A percentile compares a stretch with the other conserved stretches of the same genome.
Conservation (phyloP, 805 yeast genomes). For the Starmerella tilneyi region DNA sequence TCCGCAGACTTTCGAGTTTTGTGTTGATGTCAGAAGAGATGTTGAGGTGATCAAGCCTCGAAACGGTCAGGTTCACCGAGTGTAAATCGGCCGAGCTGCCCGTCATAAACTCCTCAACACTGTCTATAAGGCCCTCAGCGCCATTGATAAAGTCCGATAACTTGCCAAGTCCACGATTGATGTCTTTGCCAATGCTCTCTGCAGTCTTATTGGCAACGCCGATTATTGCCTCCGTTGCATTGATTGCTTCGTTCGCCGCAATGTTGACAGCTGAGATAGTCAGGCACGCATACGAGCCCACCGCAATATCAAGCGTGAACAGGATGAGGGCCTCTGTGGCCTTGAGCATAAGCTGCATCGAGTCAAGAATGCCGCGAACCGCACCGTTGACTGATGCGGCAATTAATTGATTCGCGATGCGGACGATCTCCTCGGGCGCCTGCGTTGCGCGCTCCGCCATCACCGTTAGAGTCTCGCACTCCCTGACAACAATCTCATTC, state of each 20-base stretch:
- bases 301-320: conserved; percentile 58
- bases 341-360: conserved; percentile 41
- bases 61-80: conserved; percentile 50
- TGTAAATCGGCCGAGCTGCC: conserved; percentile 37
- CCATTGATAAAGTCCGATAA: conserved; percentile 49
- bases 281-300: conserved; percentile 84
- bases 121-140: conserved; percentile 42
- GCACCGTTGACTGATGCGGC: conserved; percentile 42
- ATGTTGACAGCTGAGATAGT: conserved; percentile 65
- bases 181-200: conserved; percentile 42
- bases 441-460: conserved; percentile 32
- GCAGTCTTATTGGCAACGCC: conserved; percentile 53
- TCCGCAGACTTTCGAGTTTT: conserved; percentile 43
- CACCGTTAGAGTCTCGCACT: conserved; percentile 43
- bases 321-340: conserved; percentile 50
- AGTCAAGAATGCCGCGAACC: conserved; percentile 38
- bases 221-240: conserved; percentile 57
- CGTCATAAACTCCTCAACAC: conserved; percentile 47
- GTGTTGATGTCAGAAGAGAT: conserved; percentile 55
- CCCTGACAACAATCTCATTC: conserved; percentile 32
- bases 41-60: conserved; percentile 44
- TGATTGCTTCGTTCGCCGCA: conserved; percentile 59
- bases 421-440: conserved; percentile 49
- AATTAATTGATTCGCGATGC: conserved; percentile 45
- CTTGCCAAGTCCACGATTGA: conserved; percentile 57